These are phyloP conservation scores for Colletotrichum navitas DNA, from an alignment of 2,329 filamentous ascomycete species.

Conservation along the genomic window DNA sequence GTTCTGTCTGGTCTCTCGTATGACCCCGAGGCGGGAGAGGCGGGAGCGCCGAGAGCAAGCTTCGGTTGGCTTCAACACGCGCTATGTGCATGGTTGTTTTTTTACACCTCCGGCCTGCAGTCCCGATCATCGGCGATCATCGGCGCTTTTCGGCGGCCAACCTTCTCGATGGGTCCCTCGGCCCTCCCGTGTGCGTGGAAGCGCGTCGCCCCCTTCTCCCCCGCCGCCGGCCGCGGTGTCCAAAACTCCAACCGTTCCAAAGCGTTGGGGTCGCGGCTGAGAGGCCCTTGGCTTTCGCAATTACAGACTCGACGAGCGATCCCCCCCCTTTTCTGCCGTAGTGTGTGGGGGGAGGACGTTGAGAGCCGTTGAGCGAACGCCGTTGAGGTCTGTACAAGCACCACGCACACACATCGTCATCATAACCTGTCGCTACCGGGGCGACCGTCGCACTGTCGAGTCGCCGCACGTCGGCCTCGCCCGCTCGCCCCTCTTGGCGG, in stretches of 20 bases:
- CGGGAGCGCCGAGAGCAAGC: not conserved
- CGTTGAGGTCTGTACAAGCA: not conserved
- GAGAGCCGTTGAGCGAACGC: not conserved
- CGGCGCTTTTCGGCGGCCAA: not conserved
- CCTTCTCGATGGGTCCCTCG: not conserved
- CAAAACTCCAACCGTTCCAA: not conserved
- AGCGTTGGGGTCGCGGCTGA: not conserved
- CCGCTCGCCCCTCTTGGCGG: not conserved
- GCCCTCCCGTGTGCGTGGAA: not conserved
- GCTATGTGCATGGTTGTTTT: not conserved
- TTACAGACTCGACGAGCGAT: not conserved
- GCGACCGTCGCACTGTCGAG: too few relatives aligned
- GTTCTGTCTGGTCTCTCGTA: not conserved
- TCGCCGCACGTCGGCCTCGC: constrained; percentile 1
- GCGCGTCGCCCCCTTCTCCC: not conserved
- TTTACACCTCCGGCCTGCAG: not conserved
- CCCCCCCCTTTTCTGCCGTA: not conserved
- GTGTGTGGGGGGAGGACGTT: not conserved
- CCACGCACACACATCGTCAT: not conserved
- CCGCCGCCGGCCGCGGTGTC: not conserved
- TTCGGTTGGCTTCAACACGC: not conserved
- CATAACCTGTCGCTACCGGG: not conserved
- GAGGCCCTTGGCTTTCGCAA: constrained; percentile 5
- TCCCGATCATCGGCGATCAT: too few relatives aligned
- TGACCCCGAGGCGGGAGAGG: not conserved